phyloP scores from a whole-genome alignment of 75 land plant species.

The Pinus albicaulis region DNA sequence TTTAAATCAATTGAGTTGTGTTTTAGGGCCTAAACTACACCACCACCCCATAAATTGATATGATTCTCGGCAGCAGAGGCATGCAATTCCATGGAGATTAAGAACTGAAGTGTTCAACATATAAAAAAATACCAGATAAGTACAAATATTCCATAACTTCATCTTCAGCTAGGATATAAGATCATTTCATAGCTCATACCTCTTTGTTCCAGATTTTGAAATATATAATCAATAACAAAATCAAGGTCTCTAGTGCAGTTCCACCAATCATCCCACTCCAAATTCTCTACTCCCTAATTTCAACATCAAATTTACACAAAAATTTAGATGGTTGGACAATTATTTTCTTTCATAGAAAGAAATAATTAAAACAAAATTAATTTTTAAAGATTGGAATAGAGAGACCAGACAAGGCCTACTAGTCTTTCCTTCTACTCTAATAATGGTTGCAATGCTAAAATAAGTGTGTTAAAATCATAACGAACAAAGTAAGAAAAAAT shows the following conservation, averaged over 20 bases:
- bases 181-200: conserved; percentile 14
- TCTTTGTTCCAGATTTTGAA: conserved; percentile 54
- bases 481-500: too few relatives aligned
- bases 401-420: too few relatives aligned
- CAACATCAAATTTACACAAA: neutral
- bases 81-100: neutral
- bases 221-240: conserved; percentile 18
- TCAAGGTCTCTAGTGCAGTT: conserved; percentile 36
- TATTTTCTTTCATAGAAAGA: too few relatives aligned
- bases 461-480: too few relatives aligned
- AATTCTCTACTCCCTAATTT: conserved; percentile 33
- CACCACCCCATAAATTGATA: neutral
- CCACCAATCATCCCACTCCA: conserved; percentile 57
- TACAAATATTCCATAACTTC: neutral
- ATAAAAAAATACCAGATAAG: neutral
- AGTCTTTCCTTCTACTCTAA: too few relatives aligned
- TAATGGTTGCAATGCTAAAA: too few relatives aligned
- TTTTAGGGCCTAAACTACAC: too few relatives aligned
- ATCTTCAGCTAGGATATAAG: too few relatives aligned
- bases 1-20: too few relatives aligned
- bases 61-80: neutral
- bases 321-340: too few relatives aligned
- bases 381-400: too few relatives aligned
- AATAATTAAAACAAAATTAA: too few relatives aligned
- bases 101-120: neutral